Percentiles rank a stretch among this genome's conserved stretches.
Evolutionary conservation across 2,329 filamentous ascomycete genomes (phyloP).

Genomic region (Macrophomina phaseolina): DNA sequence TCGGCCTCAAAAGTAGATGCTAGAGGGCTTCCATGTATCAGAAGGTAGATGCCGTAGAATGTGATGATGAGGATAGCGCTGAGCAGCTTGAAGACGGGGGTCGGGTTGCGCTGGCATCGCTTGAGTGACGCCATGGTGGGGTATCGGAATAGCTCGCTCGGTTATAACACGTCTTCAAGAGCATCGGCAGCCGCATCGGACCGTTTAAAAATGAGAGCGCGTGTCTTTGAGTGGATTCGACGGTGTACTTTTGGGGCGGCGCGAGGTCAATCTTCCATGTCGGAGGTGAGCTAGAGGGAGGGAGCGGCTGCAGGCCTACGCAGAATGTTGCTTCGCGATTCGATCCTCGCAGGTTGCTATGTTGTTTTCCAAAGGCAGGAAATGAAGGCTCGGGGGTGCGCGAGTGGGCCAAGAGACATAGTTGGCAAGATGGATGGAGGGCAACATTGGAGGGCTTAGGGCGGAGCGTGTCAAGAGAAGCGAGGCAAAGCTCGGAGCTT

Average conservation of each 20-base stretch:
- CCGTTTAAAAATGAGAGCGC: conserved; percentile 1
- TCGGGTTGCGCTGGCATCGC: conserved; percentile 40
- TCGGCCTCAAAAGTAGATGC: not conserved
- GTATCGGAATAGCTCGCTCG: conserved; percentile 2
- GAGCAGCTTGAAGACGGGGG: conserved; percentile 50
- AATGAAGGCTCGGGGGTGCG: conserved; percentile 9
- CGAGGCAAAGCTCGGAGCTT: conserved; percentile 23
- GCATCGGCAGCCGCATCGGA: conserved; percentile 20
- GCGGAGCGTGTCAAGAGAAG: conserved; percentile 21
- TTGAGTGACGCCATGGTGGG: conserved; percentile 35
- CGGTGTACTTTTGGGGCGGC: not conserved
- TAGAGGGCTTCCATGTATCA: conserved; percentile 39
- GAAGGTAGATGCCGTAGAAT: conserved; percentile 48
- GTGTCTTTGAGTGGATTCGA: not conserved
- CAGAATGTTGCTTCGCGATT: not conserved
- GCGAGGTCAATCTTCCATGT: conserved; percentile 23
- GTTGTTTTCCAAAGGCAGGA: conserved; percentile 16
- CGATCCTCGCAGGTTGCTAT: not conserved
- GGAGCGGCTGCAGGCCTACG: not conserved
- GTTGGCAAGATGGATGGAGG: conserved; percentile 16
- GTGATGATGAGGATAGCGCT: conserved; percentile 47
- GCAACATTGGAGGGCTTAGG: conserved; percentile 20
- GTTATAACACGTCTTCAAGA: not conserved
- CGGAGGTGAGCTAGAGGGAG: not conserved
- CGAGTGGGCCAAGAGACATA: conserved; percentile 20